Evolutionary conservation across 1,284 basidiomycete genomes (phyloP), one percentile per base, ranked within the genome.

Genomic region (Marasmius oreades): DNA sequence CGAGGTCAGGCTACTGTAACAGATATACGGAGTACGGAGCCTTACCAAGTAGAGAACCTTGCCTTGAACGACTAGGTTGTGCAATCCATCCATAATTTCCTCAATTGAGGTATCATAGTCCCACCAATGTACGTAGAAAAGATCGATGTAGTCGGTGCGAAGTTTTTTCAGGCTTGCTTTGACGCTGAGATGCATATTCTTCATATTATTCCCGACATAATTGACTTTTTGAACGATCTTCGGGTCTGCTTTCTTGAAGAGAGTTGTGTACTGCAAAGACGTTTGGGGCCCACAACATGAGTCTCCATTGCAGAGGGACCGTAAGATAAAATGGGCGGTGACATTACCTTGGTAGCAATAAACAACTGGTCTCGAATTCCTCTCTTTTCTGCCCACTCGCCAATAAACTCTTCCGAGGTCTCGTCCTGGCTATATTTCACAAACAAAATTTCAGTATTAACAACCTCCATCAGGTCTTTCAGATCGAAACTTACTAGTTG

Each of bases 341-440:
- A 43, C 52, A 55, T 24, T 23, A 76, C 78, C 68, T 85, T 84
- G 11, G 79, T 84, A 1, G 80, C 80, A 46, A 84, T 70, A 52
- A 82, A 76, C 10, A 79, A 67, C 62, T 83, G 78, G 61, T 86
- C 80, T 7, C 83, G 74, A 37, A 76, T 81, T 0, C 72, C 74
- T 5, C 78, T 70, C 10, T 63, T 48, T 54, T 81, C 76, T 42
- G 73, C 76, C 84, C 84, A 86, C 64, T 81, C 81, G 1, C 84
- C 84, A 36, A 85, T 76, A 56, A 81, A 76, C 42, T 67, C 64
- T 60, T 86, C 84, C 3, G 76, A 79, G 1, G 73, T 66, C 47
- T 77, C 81, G 36, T 78, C 72, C 54, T 81, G 78, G 57, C 80
- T 83, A 36, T 45, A 31, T 31, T 31, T 31, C n/a, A n/a, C n/a